Conservation (phyloP, 1,139 yeast genomes). For the Pichia sp. region DNA sequence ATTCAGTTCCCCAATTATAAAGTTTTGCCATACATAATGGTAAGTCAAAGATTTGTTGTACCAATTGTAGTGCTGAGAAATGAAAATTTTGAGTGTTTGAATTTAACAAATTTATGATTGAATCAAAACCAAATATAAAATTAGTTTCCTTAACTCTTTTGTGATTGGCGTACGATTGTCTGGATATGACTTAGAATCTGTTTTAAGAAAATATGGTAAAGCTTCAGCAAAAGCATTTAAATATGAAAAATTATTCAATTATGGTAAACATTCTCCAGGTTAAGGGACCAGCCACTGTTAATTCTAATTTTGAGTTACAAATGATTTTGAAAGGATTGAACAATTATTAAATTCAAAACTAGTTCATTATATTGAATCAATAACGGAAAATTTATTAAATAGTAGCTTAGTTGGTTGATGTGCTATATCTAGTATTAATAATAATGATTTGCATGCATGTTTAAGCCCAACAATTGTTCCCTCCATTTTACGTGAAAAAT, state of each 20-base stretch:
- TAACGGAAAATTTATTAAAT: conserved; percentile 44
- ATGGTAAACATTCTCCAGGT: conserved; percentile 68
- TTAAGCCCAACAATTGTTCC: conserved; percentile 50
- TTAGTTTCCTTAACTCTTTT: conserved; percentile 30
- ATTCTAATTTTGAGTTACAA: conserved; percentile 53
- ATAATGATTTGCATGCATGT: conserved; percentile 62
- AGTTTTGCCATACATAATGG: conserved; percentile 45
- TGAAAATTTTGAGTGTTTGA: conserved; percentile 35
- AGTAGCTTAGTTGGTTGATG: conserved; percentile 62
- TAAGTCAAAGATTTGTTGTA: conserved; percentile 40
- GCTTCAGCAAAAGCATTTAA: conserved; percentile 54
- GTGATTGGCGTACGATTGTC: conserved; percentile 52
- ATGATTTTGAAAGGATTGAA: conserved; percentile 52
- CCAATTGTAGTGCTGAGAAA: conserved; percentile 42
- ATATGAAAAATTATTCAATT: conserved; percentile 51
- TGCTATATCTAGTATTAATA: conserved; percentile 58
- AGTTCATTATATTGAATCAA: conserved; percentile 48
- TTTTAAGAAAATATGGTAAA: conserved; percentile 46
- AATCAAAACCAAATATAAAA: conserved; percentile 33
- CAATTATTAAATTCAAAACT: conserved; percentile 48
- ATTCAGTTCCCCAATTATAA: conserved; percentile 34
- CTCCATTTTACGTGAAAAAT: conserved; percentile 46
- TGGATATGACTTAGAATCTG: conserved; percentile 58
- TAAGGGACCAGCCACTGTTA: conserved; percentile 61
- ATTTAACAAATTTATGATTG: conserved; percentile 36